These are phyloP conservation scores for Fusarium phyllophilum DNA, from an alignment of 2,329 filamentous ascomycete genomes.

Conservation along the genomic window DNA sequence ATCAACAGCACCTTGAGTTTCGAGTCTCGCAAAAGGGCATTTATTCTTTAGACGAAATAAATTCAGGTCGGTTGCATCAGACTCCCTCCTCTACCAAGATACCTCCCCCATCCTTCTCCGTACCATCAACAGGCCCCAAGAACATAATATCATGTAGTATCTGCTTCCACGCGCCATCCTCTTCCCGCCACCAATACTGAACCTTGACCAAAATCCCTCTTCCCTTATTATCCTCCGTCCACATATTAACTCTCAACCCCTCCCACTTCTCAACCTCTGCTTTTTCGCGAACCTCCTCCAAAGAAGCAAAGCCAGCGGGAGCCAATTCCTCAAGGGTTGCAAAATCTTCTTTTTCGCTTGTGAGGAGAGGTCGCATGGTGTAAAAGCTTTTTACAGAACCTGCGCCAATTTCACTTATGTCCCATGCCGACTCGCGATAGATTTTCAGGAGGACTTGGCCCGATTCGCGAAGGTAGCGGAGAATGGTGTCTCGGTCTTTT, in stretches of 20 bases:
- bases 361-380: background rate
- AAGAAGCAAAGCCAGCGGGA: background rate
- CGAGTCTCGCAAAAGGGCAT: background rate
- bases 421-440: background rate
- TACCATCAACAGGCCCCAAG: background rate
- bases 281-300: background rate
- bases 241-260: slow-evolving; percentile 9
- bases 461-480: background rate
- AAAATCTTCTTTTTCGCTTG: background rate
- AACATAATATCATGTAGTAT: slow-evolving; percentile 9
- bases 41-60: no score
- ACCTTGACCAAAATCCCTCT: slow-evolving; percentile 14
- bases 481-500: background rate
- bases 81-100: background rate
- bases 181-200: slow-evolving; percentile 12
- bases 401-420: background rate
- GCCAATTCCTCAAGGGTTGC: fast-evolving
- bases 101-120: background rate
- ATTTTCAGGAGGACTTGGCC: background rate
- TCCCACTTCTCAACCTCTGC: background rate
- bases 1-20: background rate
- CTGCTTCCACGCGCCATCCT: slow-evolving; percentile 1
- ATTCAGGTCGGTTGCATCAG: background rate
- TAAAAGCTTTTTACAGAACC: background rate
- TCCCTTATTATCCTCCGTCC: background rate